Evolutionary conservation across 228 moss, liverwort and hornwort genomes (phyloP), one percentile per base, ranked within the genome.

Genomic region (Sphagnum fallax): DNA sequence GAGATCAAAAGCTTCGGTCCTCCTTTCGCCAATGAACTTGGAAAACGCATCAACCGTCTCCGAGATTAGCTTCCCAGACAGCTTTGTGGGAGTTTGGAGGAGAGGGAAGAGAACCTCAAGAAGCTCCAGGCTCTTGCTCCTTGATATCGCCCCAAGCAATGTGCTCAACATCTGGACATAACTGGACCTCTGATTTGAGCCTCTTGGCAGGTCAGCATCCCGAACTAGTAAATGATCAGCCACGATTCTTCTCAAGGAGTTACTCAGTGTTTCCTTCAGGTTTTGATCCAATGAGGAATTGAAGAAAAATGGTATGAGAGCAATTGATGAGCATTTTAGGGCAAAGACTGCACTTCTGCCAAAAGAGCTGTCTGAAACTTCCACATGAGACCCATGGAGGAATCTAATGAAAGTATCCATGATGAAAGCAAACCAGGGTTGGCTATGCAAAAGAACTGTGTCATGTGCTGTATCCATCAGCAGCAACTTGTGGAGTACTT

Each of bases 101-200:
- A 95, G 89, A 53, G 95, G 95, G 53, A 95, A 92, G 51, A 84
- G 49, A 16, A 90, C 86, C 75, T 92, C 95, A 50, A 95, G 81
- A 68, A 95, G 86, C 76, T 86, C 78, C 72, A 92, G 72, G 64
- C 76, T 92, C 55, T 78, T 74, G 82, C 89, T 92, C 61, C 77
- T 58, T 13, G 95, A 85, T 49, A 92, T 50, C 65, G 87, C 85
- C 49, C 82, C 79, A 49, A 95, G 76, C 58, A 95, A 69, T 53
- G 74, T 78, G 53, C 49, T 77, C 6, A 95, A 82, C 81, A 95
- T 73, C 59, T 84, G 85, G 4, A 79, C 66, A 69, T 95, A 95
- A 66, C 77, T 84, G 65, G 87, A 83, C 51, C 87, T 84, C 77
- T 92, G 95, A 69, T 80, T 80, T 60, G 95, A 95, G 49, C 87